phyloP scores from a whole-genome alignment of 208 protist genomes.

The Leishmania guyanensis region DNA sequence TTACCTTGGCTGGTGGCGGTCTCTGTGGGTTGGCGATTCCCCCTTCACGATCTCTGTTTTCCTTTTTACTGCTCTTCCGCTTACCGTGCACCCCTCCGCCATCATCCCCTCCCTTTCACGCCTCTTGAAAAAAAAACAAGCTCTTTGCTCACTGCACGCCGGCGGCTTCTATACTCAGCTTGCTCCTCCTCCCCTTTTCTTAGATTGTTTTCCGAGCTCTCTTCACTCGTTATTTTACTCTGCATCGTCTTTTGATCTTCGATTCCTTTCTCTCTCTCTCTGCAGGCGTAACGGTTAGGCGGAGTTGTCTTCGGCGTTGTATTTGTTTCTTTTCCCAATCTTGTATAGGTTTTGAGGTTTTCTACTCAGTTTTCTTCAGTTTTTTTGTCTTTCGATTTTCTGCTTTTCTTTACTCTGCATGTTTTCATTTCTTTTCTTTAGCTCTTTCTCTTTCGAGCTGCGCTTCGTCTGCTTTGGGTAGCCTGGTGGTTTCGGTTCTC shows the following conservation, averaged over 20 bases:
- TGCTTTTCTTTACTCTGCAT: background rate
- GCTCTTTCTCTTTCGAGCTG: background rate
- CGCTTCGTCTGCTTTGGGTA: background rate
- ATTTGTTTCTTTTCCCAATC: background rate
- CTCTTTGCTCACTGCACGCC: background rate
- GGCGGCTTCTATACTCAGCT: background rate
- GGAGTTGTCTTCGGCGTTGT: background rate
- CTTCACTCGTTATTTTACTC: background rate
- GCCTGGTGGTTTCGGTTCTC: background rate
- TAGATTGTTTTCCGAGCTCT: background rate
- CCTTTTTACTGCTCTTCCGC: background rate
- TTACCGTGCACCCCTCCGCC: background rate
- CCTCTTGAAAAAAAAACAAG: conserved; percentile 1
- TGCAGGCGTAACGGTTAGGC: background rate
- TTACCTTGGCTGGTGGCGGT: background rate
- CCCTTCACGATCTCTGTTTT: background rate
- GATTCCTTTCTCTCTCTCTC: background rate
- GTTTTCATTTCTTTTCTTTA: background rate
- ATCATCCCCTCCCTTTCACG: background rate
- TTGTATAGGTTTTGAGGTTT: background rate
- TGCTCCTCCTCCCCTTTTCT: background rate
- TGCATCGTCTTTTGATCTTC: background rate
- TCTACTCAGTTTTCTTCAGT: background rate
- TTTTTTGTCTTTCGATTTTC: background rate
- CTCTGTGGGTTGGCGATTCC: background rate